Evolutionary conservation across 345 rosid species (phyloP), one percentile per base, ranked within the genome.

Genomic region (Salix exigua): DNA sequence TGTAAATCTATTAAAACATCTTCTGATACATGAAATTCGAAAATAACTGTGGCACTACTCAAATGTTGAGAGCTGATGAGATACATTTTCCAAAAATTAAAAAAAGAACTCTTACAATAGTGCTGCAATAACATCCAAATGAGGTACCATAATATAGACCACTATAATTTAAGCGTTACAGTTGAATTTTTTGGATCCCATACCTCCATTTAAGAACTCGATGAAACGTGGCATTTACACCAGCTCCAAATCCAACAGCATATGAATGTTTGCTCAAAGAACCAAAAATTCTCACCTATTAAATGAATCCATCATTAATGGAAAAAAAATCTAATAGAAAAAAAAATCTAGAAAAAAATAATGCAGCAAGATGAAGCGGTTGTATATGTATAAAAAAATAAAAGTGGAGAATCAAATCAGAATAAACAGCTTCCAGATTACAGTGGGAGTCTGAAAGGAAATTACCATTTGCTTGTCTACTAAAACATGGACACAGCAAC

Each of bases 221-320:
- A 75, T 89, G 85, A 83, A 94, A 94, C 18, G 94, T 89, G 64
- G 95, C 97, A 77, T 82, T 84, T 26, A 70, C 85, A 73, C 92
- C 91, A 64, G 90, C 86, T 46, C 93, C 91, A 72, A 94, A 89
- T 78, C 95, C 97, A 79, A 82, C 84, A 77, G 91, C 92, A 82
- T 80, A 87, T 46, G 83, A 80, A 68, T 80, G 80, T 82, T 88
- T 89, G 37, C 86, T 82, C 17, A 87, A 73, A 37, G 83, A 83
- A 82, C 97, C 92, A 77, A 80, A 84, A 51, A 92, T 84, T 75
- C 73, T 86, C 72, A 92, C 94, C 98, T 92, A 85, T 48, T 40
- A 53, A 78, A 76, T 70, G 46, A 28, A 42, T 11, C 46, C 46
- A 42, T 42, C 65, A 61, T 18, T 21, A 61, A 61, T 61, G 13